phyloP scores from a whole-genome alignment of 1,139 yeast genomes.

The Pichia sp. region DNA sequence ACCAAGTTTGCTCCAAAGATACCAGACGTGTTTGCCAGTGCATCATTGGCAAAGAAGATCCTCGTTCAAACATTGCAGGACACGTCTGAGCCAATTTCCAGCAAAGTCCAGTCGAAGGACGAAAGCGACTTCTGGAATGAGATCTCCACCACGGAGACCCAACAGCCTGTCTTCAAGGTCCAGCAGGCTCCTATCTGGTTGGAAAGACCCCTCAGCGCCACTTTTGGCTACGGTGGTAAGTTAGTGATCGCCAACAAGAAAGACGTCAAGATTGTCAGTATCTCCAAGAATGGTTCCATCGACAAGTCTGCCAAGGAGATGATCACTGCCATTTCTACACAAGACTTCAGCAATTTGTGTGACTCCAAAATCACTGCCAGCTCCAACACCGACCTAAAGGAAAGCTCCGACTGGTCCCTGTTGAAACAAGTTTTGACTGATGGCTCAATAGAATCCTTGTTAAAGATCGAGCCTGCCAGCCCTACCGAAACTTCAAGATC shows the following conservation, averaged over 20 bases:
- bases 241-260: slow-evolving; percentile 53
- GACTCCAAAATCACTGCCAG: slow-evolving; percentile 34
- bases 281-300: slow-evolving; percentile 39
- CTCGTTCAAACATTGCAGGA: slow-evolving; percentile 85
- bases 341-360: slow-evolving; percentile 53
- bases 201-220: slow-evolving; percentile 66
- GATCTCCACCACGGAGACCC: slow-evolving; percentile 68
- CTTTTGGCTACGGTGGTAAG: slow-evolving; percentile 94
- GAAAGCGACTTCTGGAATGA: slow-evolving; percentile 87
- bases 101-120: slow-evolving; percentile 39
- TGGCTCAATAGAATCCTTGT: slow-evolving; percentile 9
- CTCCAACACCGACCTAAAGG: slow-evolving; percentile 45
- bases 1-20: slow-evolving; percentile 80
- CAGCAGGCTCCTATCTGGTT: slow-evolving; percentile 91
- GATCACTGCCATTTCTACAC: slow-evolving; percentile 54
- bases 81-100: slow-evolving; percentile 52
- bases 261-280: slow-evolving; percentile 34
- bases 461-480: slow-evolving; percentile 4
- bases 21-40: slow-evolving; percentile 90
- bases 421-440: slow-evolving; percentile 50
- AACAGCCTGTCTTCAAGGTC: slow-evolving; percentile 62
- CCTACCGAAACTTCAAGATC: background rate
- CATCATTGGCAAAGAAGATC: slow-evolving; percentile 88
- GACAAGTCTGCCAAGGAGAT: slow-evolving; percentile 46
- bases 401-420: slow-evolving; percentile 73